These are phyloP conservation scores for Apiospora marii DNA, from an alignment of 2,329 filamentous ascomycete genomes.

Conservation along the genomic window DNA sequence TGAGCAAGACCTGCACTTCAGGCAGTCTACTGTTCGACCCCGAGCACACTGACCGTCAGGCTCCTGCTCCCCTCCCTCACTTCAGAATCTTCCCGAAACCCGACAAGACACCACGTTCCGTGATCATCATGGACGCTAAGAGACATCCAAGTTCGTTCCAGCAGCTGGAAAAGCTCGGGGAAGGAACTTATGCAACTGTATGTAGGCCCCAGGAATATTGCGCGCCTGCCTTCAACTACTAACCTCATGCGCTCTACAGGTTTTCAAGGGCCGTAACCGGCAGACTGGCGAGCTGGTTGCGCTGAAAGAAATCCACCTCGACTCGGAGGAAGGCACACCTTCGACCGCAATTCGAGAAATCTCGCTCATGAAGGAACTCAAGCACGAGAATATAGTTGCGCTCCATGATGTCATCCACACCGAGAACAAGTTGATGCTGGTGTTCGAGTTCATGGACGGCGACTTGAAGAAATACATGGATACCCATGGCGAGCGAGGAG, in stretches of 20 bases:
- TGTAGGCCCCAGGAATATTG: conserved; percentile 41
- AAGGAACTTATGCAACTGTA: conserved; percentile 98
- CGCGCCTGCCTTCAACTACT: conserved; percentile 33
- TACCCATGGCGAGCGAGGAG: conserved; percentile 85
- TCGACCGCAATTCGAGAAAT: conserved; percentile 98
- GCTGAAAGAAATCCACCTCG: conserved; percentile 97
- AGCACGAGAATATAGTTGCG: conserved; percentile 97
- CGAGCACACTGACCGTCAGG: conserved; percentile 43
- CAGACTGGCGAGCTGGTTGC: conserved; percentile 97
- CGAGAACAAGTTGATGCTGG: conserved; percentile 99
- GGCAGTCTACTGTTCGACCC: conserved; percentile 51
- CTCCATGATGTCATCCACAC: conserved; percentile 99
- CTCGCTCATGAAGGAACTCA: conserved; percentile 98
- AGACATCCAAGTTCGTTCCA: conserved; percentile 96
- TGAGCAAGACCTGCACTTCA: conserved; percentile 46
- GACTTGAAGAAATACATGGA: conserved; percentile 99
- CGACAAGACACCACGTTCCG: conserved; percentile 21
- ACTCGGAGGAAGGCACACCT: conserved; percentile 97
- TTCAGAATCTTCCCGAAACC: conserved; percentile 35
- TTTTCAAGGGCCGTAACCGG: conserved; percentile 97
- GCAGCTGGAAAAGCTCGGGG: conserved; percentile 98
- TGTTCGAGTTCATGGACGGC: conserved; percentile 99
- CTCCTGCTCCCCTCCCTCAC: conserved; percentile 41
- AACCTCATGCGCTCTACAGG: conserved; percentile 57
- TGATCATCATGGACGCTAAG: conserved; percentile 80